Conservation (phyloP, 2,329 filamentous ascomycete species). For the Fusarium sp. region DNA sequence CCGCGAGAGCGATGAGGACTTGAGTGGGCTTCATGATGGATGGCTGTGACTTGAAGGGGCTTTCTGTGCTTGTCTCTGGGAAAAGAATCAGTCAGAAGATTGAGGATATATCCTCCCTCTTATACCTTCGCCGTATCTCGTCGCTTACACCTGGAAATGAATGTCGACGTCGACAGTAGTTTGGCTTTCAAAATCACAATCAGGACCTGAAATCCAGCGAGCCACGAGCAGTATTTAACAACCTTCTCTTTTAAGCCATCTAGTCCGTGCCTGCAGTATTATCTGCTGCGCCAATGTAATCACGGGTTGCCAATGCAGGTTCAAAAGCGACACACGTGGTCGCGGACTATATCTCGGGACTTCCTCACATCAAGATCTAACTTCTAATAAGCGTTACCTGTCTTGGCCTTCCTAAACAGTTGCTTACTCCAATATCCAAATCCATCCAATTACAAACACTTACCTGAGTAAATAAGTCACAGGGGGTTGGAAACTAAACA, state of each 20-base stretch:
- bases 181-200: background rate
- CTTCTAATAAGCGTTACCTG: no score
- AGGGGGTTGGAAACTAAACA: background rate
- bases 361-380: background rate
- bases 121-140: background rate
- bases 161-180: background rate
- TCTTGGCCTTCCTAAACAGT: background rate
- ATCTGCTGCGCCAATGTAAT: background rate
- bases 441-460: background rate
- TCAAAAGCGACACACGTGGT: background rate
- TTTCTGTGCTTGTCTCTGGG: background rate
- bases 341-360: background rate
- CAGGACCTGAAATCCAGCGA: background rate
- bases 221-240: background rate
- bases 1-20: constrained; percentile 1
- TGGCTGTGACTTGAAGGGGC: no score
- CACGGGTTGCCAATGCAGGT: background rate
- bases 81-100: rapidly evolving
- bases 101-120: background rate
- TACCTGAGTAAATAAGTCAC: background rate
- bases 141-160: rapidly evolving
- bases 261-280: background rate
- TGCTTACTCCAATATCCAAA: background rate
- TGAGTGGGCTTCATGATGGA: constrained; percentile 3
- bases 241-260: background rate